Conservation (phyloP, 768 basidiomycete species). For the Boletus fagicola region DNA sequence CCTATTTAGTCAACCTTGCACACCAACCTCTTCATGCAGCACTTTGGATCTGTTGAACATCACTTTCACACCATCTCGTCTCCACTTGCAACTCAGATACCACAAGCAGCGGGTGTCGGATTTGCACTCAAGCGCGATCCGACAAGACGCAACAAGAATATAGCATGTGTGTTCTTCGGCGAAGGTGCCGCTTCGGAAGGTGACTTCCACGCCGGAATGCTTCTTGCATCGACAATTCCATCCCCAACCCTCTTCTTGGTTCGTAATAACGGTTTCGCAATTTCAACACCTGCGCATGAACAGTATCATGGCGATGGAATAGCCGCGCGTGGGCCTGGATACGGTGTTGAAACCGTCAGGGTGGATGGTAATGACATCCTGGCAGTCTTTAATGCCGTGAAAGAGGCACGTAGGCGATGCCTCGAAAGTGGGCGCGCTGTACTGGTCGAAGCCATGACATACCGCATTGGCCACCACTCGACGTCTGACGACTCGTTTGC, state of each 20-base stretch:
- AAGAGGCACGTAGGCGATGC: constrained; percentile 68
- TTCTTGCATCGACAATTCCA: constrained; percentile 74
- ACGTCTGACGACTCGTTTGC: constrained; percentile 96
- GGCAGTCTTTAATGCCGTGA: constrained; percentile 73
- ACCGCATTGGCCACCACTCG: constrained; percentile 92
- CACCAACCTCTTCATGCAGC: constrained; percentile 43
- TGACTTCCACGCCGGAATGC: constrained; percentile 91
- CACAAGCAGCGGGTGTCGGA: constrained; percentile 90
- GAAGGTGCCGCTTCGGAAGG: constrained; percentile 95
- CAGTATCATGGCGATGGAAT: constrained; percentile 94
- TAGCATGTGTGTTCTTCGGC: constrained; percentile 89
- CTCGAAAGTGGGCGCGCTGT: constrained; percentile 80
- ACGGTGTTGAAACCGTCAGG: constrained; percentile 86
- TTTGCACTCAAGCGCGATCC: constrained; percentile 85
- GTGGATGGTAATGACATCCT: constrained; percentile 94
- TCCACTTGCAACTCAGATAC: constrained; percentile 90
- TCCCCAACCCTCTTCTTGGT: constrained; percentile 73
- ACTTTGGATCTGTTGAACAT: constrained; percentile 78
- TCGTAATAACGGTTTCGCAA: constrained; percentile 90
- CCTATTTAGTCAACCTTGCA: background rate
- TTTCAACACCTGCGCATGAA: constrained; percentile 86
- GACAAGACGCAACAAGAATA: constrained; percentile 60
- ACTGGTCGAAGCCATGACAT: constrained; percentile 87
- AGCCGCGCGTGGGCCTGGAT: constrained; percentile 84
- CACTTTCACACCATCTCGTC: constrained; percentile 96